phyloP scores from a whole-genome alignment of 495 filamentous ascomycete genomes.

The Cudoniella acicularis region DNA sequence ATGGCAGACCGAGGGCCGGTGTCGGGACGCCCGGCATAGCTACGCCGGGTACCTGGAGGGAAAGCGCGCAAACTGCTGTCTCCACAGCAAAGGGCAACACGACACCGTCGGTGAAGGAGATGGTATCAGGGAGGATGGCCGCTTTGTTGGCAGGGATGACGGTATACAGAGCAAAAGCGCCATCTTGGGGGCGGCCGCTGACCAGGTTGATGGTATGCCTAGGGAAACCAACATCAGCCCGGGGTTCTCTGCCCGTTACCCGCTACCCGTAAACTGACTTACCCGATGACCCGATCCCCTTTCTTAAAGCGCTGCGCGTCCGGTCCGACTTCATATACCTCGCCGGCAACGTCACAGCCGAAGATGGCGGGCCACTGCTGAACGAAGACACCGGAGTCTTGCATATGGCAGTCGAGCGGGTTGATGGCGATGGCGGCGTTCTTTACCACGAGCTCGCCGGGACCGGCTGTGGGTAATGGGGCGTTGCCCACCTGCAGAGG shows the following conservation, averaged over 20 bases:
- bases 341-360: conserved; percentile 53
- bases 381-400: conserved; percentile 25
- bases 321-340: conserved; percentile 43
- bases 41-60: conserved; percentile 26
- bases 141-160: conserved; percentile 27
- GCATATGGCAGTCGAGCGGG: conserved; percentile 11
- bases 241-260: neutral
- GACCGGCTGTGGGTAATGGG: conserved; percentile 17
- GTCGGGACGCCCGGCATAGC: conserved; percentile 27
- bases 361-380: conserved; percentile 46
- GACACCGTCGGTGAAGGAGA: conserved; percentile 34
- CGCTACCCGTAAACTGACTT: neutral
- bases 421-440: conserved; percentile 17
- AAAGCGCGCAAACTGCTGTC: conserved; percentile 33
- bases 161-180: conserved; percentile 22
- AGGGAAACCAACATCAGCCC: neutral
- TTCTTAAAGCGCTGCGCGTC: conserved; percentile 39
- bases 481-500: conserved; percentile 35
- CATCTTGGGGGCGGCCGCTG: conserved; percentile 32
- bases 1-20: conserved; percentile 31
- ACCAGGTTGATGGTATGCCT: conserved; percentile 40
- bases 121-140: conserved; percentile 30
- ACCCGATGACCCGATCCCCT: conserved; percentile 45
- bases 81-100: conserved; percentile 34
- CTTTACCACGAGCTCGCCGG: conserved; percentile 6